phyloP scores from a whole-genome alignment of 2,329 filamentous ascomycete genomes.

The Aspergillus fructus region DNA sequence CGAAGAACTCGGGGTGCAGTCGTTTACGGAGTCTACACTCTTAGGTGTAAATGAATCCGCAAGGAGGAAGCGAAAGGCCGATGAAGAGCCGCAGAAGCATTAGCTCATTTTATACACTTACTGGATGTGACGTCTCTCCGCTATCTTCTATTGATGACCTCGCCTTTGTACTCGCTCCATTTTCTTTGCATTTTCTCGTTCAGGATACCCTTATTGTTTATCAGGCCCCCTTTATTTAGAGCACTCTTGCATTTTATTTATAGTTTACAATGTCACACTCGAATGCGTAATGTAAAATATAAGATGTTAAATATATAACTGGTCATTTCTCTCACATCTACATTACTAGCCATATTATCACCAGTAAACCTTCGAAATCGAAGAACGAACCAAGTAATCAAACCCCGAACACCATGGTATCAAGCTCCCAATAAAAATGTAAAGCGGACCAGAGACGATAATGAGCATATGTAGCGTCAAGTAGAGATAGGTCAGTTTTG shows the following conservation, averaged over 20 bases:
- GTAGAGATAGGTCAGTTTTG: background rate
- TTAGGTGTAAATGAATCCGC: slow-evolving; percentile 25
- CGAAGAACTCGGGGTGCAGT: slow-evolving; percentile 32
- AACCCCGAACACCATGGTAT: slow-evolving; percentile 8
- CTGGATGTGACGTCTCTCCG: background rate
- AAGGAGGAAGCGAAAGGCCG: slow-evolving; percentile 31
- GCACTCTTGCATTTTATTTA: background rate
- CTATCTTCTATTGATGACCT: background rate
- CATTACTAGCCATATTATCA: background rate
- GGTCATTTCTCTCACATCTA: background rate
- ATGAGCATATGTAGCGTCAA: background rate
- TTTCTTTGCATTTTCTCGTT: background rate
- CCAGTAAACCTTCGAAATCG: background rate
- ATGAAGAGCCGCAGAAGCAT: slow-evolving; percentile 25
- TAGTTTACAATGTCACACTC: background rate
- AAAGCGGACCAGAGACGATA: background rate
- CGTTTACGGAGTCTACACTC: slow-evolving; percentile 33
- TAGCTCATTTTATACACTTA: slow-evolving; percentile 9
- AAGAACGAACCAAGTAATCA: background rate
- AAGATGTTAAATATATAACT: background rate
- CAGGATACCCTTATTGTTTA: slow-evolving; percentile 12
- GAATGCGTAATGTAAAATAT: background rate
- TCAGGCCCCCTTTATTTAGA: background rate
- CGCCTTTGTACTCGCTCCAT: slow-evolving; percentile 14
- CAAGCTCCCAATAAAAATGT: background rate